Conservation (phyloP, 192 early-diverging fungal genomes). For the Martensiomyces pterosporus region DNA sequence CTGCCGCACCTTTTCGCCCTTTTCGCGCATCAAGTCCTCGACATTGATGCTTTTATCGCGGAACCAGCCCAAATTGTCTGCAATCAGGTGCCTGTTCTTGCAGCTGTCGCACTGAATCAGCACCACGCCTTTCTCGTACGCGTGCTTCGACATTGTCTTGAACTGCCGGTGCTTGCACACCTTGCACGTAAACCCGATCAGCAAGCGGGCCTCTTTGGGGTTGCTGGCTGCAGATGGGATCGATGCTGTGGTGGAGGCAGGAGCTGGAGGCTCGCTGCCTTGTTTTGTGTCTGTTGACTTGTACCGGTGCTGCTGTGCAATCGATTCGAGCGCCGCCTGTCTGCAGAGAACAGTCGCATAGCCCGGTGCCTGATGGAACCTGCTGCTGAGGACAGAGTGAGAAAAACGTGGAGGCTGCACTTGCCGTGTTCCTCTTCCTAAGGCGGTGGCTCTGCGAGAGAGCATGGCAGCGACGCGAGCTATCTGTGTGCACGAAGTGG, state of each 20-base stretch:
- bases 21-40: slow-evolving; percentile 76
- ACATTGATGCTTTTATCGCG: slow-evolving; percentile 64
- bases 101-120: slow-evolving; percentile 90
- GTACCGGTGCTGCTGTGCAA: too few species aligned
- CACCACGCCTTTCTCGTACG: slow-evolving; percentile 90
- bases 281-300: slow-evolving; percentile 10
- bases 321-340: not conserved
- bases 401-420: too few species aligned
- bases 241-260: not conserved
- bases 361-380: too few species aligned
- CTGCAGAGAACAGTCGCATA: too few species aligned
- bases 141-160: slow-evolving; percentile 88
- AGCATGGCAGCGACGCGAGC: too few species aligned
- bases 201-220: slow-evolving; percentile 41
- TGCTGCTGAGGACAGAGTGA: too few species aligned
- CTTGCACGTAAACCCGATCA: slow-evolving; percentile 95
- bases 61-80: slow-evolving; percentile 97
- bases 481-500: too few species aligned
- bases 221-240: not conserved
- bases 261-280: too few species aligned
- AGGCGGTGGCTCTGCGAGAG: too few species aligned
- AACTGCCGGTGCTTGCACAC: slow-evolving; percentile 80
- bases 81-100: slow-evolving; percentile 89
- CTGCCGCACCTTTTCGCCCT: slow-evolving; percentile 66
- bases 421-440: too few species aligned